These are phyloP conservation scores for Aspergillus niger DNA, from an alignment of 2,329 filamentous ascomycete genomes.

Conservation along the genomic window DNA sequence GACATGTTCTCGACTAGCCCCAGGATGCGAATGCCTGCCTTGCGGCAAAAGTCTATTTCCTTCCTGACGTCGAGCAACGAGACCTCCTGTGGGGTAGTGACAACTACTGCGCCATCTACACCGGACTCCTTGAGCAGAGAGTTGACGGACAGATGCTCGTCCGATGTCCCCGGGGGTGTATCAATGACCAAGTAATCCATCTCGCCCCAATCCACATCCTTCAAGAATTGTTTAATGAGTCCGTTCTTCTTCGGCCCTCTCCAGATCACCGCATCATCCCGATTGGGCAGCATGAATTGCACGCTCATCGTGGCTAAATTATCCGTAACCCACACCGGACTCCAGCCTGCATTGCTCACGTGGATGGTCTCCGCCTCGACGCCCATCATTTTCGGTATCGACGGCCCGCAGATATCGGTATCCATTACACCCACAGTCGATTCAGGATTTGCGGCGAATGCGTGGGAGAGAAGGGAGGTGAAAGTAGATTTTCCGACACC, in stretches of 20 bases:
- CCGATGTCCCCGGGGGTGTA: constrained; percentile 90
- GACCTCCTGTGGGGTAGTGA: constrained; percentile 95
- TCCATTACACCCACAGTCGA: constrained; percentile 93
- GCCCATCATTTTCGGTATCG: constrained; percentile 98
- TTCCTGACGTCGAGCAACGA: constrained; percentile 89
- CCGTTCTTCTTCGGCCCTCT: constrained; percentile 98
- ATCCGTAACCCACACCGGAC: constrained; percentile 91
- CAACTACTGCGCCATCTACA: constrained; percentile 88
- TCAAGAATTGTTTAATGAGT: constrained; percentile 94
- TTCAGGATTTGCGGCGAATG: constrained; percentile 78
- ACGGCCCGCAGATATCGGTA: constrained; percentile 94
- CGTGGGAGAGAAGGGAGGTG: constrained; percentile 82
- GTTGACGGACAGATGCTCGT: constrained; percentile 94
- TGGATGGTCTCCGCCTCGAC: constrained; percentile 94
- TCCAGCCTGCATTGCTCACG: constrained; percentile 84
- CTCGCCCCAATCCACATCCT: constrained; percentile 97
- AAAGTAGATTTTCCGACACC: constrained; percentile 97
- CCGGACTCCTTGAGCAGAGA: constrained; percentile 86
- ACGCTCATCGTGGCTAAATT: constrained; percentile 96
- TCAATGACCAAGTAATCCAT: constrained; percentile 92
- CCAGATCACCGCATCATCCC: constrained; percentile 97
- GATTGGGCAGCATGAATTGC: constrained; percentile 94
- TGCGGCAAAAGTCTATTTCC: constrained; percentile 96
- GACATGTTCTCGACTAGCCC: constrained; percentile 98
- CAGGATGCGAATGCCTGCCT: constrained; percentile 84